Evolutionary conservation across 1,139 yeast species (phyloP).

Genomic region (Kluyveromyces sp.): DNA sequence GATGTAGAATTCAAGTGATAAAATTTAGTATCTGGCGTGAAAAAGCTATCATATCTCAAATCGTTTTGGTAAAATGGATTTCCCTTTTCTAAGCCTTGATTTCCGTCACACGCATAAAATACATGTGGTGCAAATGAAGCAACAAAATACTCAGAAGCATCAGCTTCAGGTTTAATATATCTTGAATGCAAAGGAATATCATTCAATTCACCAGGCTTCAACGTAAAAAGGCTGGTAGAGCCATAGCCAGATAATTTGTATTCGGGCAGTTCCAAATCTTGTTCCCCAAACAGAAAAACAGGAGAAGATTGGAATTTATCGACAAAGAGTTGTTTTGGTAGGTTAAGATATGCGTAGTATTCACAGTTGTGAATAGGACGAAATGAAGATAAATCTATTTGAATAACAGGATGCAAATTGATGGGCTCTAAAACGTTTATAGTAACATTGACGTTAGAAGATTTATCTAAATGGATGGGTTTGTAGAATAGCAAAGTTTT

Average conservation of each 20-base stretch:
- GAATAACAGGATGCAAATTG: constrained; percentile 40
- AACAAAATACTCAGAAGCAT: constrained; percentile 14
- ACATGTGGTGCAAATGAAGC: constrained; percentile 35
- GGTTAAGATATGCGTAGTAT: constrained; percentile 23
- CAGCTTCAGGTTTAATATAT: constrained; percentile 35
- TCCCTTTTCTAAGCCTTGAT: constrained; percentile 19
- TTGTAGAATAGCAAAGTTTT: constrained; percentile 23
- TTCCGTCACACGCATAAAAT: constrained; percentile 43
- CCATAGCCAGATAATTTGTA: constrained; percentile 41
- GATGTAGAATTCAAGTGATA: constrained; percentile 26
- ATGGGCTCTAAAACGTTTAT: constrained; percentile 31
- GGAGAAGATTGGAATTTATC: constrained; percentile 34
- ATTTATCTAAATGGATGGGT: constrained; percentile 12
- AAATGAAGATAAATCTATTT: constrained; percentile 14
- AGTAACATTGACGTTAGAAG: background rate
- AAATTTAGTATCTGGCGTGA: constrained; percentile 39
- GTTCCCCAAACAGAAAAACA: constrained; percentile 30
- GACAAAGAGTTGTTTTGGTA: constrained; percentile 30
- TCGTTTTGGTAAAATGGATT: constrained; percentile 34
- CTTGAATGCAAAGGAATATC: constrained; percentile 43
- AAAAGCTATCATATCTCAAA: constrained; percentile 38
- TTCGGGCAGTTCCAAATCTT: constrained; percentile 38
- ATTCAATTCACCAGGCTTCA: constrained; percentile 25
- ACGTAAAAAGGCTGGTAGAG: constrained; percentile 35
- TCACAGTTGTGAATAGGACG: constrained; percentile 27